phyloP scores from a whole-genome alignment of 1,139 yeast species.

The Nakaseomyces bracarensis region DNA sequence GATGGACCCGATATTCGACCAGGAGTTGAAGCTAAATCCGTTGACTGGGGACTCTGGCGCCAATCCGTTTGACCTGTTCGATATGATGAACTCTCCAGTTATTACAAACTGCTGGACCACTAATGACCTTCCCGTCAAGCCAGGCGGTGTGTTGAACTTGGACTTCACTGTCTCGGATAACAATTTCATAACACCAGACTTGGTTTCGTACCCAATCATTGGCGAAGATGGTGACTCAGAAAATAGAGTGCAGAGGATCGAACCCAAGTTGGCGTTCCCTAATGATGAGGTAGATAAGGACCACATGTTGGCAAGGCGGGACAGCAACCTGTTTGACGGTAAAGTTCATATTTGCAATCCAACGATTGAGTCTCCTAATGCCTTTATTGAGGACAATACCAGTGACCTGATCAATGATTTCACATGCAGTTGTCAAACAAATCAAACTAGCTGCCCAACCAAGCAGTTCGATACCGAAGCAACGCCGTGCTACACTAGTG shows the following conservation, averaged over 20 bases:
- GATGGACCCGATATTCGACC: slow-evolving; percentile 6
- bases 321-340: not conserved
- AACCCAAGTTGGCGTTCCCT: slow-evolving; percentile 7
- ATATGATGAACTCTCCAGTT: not conserved
- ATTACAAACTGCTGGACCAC: slow-evolving; percentile 2
- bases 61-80: not conserved
- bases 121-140: not conserved
- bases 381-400: not conserved
- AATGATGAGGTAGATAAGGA: not conserved
- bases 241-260: slow-evolving; percentile 9
- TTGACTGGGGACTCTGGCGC: not conserved
- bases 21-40: not conserved
- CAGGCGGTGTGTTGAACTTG: not conserved
- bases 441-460: not conserved
- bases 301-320: not conserved
- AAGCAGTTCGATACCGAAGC: not conserved
- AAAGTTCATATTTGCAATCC: not conserved
- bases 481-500: slow-evolving; percentile 5
- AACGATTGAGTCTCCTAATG: not conserved
- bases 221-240: slow-evolving; percentile 8
- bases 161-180: not conserved
- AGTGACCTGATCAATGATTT: slow-evolving; percentile 1
- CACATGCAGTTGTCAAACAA: slow-evolving; percentile 4
- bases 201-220: not conserved
- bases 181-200: not conserved